A percentile compares a stretch with the other conserved stretches of the same genome.
Conservation (phyloP, 139 green algal genomes). For the Coccomyxa sp. region DNA sequence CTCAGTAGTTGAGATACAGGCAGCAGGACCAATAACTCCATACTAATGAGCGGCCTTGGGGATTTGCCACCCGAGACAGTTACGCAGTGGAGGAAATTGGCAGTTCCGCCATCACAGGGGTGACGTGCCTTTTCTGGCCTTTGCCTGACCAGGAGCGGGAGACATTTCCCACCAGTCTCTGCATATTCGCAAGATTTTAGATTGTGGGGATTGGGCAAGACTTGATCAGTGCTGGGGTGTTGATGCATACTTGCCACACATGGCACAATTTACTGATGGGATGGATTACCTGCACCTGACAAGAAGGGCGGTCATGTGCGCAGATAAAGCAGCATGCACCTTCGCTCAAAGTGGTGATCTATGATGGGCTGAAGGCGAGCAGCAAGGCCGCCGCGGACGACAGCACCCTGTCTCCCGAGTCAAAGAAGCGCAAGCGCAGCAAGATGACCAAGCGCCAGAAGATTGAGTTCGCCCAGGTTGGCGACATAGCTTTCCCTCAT, state of each 20-base stretch:
- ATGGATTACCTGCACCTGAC: too few species aligned
- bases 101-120: too few species aligned
- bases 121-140: too few species aligned
- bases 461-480: neutral
- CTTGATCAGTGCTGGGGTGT: too few species aligned
- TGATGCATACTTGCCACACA: too few species aligned
- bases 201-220: too few species aligned
- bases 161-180: neutral
- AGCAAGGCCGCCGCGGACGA: constrained; percentile 17
- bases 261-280: too few species aligned
- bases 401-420: neutral
- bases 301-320: neutral
- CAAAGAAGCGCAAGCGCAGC: constrained; percentile 17
- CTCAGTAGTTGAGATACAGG: too few species aligned
- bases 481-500: too few species aligned
- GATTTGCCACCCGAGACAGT: too few species aligned
- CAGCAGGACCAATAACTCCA: neutral
- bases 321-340: constrained; percentile 10
- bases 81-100: too few species aligned
- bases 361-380: constrained; percentile 39
- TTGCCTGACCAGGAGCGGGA: neutral
- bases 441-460: constrained; percentile 4
- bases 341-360: constrained; percentile 32
- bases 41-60: too few species aligned
- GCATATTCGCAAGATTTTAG: neutral